phyloP scores from a whole-genome alignment of 768 basidiomycete species.

The Termitomyces sp. region DNA sequence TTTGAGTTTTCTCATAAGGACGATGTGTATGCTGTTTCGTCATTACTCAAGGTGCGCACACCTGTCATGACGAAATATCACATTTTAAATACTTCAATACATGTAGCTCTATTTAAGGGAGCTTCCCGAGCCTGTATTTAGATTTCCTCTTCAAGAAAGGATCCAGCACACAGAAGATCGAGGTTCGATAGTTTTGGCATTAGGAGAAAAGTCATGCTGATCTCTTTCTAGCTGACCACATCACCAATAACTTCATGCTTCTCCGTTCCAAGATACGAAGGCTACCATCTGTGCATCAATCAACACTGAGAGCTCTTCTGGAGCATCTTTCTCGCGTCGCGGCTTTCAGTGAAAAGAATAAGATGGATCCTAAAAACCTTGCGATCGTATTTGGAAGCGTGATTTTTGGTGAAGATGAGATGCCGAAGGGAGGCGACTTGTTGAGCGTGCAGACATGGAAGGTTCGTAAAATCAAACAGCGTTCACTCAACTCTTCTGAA shows the following conservation, averaged over 20 bases:
- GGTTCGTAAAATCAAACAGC: constrained; percentile 37
- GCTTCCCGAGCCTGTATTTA: constrained; percentile 88
- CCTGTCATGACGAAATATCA: neutral
- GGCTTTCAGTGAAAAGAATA: constrained; percentile 68
- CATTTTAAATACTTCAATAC: neutral
- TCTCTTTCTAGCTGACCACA: constrained; percentile 59
- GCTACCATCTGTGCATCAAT: constrained; percentile 80
- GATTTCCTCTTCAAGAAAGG: constrained; percentile 75
- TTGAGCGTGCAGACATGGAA: constrained; percentile 74
- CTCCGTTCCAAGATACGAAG: constrained; percentile 85
- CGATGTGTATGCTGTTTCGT: constrained; percentile 82
- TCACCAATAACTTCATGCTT: constrained; percentile 67
- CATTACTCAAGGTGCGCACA: constrained; percentile 72
- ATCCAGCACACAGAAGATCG: constrained; percentile 76
- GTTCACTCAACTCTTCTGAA: neutral
- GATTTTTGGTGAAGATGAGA: constrained; percentile 90
- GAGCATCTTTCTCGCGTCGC: constrained; percentile 82
- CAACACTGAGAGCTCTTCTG: constrained; percentile 74
- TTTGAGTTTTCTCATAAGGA: constrained; percentile 72
- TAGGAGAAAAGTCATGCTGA: constrained; percentile 1
- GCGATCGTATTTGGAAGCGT: constrained; percentile 89
- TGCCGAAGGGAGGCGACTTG: constrained; percentile 75
- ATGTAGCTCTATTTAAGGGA: constrained; percentile 76
- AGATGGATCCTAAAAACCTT: constrained; percentile 92
- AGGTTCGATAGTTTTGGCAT: constrained; percentile 40